Conservation (phyloP, 306 rosid genomes). For the Canavalia ensiformis region DNA sequence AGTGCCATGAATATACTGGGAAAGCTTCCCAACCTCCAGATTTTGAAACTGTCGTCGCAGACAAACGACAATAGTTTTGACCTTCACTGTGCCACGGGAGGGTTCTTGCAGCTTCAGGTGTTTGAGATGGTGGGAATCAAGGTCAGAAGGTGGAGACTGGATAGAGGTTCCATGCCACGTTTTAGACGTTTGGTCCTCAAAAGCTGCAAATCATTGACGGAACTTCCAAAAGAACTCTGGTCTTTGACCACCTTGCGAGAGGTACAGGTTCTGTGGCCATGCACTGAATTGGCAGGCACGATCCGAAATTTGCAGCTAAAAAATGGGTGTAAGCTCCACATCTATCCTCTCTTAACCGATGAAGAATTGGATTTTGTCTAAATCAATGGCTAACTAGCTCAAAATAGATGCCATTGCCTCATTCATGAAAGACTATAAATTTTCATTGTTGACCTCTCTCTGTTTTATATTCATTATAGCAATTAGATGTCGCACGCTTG, state of each 20-base stretch:
- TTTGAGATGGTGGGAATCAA: not conserved
- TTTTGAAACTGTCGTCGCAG: constrained; percentile 1
- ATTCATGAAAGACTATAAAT: too few species aligned
- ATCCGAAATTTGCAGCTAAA: not conserved
- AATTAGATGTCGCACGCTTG: too few species aligned
- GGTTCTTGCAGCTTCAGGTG: constrained; percentile 3
- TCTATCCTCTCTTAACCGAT: too few species aligned
- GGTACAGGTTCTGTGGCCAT: not conserved
- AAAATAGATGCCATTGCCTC: too few species aligned
- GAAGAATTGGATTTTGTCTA: too few species aligned
- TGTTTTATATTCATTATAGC: too few species aligned
- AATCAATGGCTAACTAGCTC: too few species aligned
- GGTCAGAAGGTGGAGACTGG: not conserved
- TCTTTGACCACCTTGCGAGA: not conserved
- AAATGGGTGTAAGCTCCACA: not conserved
- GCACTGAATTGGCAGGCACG: not conserved
- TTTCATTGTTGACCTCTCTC: too few species aligned
- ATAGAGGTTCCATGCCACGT: constrained; percentile 3
- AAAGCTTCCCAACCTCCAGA: constrained; percentile 20
- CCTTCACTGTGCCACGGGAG: not conserved
- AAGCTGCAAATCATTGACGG: not conserved
- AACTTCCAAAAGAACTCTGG: not conserved
- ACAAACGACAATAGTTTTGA: not conserved
- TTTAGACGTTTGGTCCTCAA: not conserved
- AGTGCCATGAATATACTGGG: not conserved